Evolutionary conservation across 1,284 basidiomycete species (phyloP), one percentile per base, ranked within the genome.

Genomic region (Gomphus sp.): DNA sequence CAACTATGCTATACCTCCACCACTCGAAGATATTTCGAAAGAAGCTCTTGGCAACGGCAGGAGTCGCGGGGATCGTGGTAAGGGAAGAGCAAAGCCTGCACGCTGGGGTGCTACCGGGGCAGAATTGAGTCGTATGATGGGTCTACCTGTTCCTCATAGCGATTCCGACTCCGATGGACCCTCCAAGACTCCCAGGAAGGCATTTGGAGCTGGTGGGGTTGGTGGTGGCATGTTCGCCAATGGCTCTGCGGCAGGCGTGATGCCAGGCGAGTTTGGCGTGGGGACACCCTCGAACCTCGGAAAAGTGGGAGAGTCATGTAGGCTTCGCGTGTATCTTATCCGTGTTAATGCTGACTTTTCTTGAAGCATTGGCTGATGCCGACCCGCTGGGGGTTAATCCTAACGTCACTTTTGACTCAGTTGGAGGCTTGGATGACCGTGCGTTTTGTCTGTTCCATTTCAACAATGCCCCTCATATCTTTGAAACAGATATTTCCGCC

Each of bases 361-460:
- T 61, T 61, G 60, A 70, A 72, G 93, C 84, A 50, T 81, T 96
- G n/a, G 96, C 97, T 10, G 97, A 99, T 70, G 89, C 92, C 2
- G 97, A 99, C 72, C 97, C 97, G 3, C 79, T 99, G 10, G 94
- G 95, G 18, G 90, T 97, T 7, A 93, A 96, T 66, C 85, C 89
- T 69, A 93, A 93, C 65, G 89, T 99, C 25, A 94, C 93, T 0
- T 99, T 99, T 69, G 91, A 95, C 68, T 91, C 94, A 72, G 93
- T 99, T n/a, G 97, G 97, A 39, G 97, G 97, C 5, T 76, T 99
- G 44, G 95, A 98, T 67, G 87, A 91, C 60, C 96, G 91, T 93
- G 66, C 70, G 89, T 25, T n/a, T 58, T 33, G 41, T 41, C 56
- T 51, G n/a, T 22, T 41, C 60, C 7, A 16, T 52, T 43, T 44